phyloP scores from a whole-genome alignment of 345 rosid genomes.

The Barbarea vulgaris region DNA sequence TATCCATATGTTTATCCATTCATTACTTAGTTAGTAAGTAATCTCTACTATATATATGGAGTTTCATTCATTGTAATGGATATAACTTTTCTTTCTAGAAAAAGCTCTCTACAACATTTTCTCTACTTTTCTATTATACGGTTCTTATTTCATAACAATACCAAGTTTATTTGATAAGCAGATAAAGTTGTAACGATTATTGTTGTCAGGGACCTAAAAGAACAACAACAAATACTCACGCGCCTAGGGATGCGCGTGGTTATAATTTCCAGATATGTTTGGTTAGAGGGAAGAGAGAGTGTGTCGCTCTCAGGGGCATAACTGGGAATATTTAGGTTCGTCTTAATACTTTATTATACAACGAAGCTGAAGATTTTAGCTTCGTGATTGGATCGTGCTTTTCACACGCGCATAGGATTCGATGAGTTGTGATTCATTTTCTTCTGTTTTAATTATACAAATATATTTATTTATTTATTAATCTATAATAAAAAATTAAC shows the following conservation, averaged over 20 bases:
- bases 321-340: conserved; percentile 14
- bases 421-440: not conserved
- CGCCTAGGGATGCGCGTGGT: conserved; percentile 17
- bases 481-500: not conserved
- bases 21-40: no score
- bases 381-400: conserved; percentile 31
- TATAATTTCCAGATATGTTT: conserved; percentile 22
- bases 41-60: no score
- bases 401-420: conserved; percentile 41
- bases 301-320: conserved; percentile 26
- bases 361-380: conserved; percentile 27
- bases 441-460: not conserved
- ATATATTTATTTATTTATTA: no score
- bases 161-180: conserved; percentile 1
- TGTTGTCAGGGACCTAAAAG: conserved; percentile 7
- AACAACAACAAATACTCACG: not conserved
- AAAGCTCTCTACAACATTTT: no score
- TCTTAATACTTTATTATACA: conserved; percentile 19
- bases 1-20: no score
- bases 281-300: conserved; percentile 19
- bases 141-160: no score
- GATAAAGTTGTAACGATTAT: conserved; percentile 16
- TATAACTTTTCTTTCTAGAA: no score
- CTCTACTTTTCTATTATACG: no score
- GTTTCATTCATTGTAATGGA: no score